Conservation (phyloP, 169 alveolate genomes). For the Plasmodium vivax region DNA sequence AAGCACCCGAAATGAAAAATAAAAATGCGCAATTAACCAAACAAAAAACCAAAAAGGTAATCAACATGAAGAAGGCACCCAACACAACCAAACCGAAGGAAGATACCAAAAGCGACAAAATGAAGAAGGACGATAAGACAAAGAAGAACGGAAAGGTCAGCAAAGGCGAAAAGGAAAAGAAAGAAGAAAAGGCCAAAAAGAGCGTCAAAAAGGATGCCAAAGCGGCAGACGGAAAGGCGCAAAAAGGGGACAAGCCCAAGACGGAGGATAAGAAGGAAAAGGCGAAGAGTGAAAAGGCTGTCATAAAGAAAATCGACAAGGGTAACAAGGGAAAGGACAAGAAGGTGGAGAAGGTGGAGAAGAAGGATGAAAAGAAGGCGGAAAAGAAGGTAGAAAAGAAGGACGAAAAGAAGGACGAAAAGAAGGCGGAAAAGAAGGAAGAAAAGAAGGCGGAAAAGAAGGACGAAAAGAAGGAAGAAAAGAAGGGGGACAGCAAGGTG, state of each 20-base stretch:
- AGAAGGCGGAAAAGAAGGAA: constrained; percentile 3
- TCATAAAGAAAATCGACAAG: not conserved
- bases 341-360: not conserved
- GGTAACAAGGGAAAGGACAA: not conserved
- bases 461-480: constrained; percentile 16
- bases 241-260: constrained; percentile 4
- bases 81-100: constrained; percentile 10
- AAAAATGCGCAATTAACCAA: constrained; percentile 6
- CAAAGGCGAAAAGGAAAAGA: constrained; percentile 21
- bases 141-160: not conserved
- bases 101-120: constrained; percentile 15
- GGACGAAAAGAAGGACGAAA: constrained; percentile 12
- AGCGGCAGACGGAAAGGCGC: not conserved
- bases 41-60: constrained; percentile 12
- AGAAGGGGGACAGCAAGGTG: not conserved
- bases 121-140: constrained; percentile 23
- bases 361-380: too few species aligned
- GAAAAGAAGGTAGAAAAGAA: constrained; percentile 23
- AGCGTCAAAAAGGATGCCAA: constrained; percentile 38
- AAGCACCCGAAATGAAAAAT: constrained; percentile 8
- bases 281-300: not conserved
- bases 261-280: constrained; percentile 7
- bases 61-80: not conserved
- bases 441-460: constrained; percentile 4
- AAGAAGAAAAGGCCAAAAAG: not conserved